These are phyloP conservation scores for Erucastrum elatum DNA, from an alignment of 345 rosid genomes.

Conservation along the genomic window DNA sequence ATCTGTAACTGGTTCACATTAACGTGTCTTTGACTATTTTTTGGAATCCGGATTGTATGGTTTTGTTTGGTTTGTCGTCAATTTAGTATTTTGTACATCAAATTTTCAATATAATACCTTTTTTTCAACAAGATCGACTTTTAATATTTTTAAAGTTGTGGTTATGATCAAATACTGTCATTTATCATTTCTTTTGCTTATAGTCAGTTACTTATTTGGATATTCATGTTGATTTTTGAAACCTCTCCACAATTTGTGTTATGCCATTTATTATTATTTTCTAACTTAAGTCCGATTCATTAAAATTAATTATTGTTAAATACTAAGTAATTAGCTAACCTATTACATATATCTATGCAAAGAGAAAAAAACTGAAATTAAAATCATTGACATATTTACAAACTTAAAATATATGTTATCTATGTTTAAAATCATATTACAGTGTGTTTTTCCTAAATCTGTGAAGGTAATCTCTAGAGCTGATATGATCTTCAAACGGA, in stretches of 20 bases:
- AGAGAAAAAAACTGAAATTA: background rate
- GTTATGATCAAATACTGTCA: background rate
- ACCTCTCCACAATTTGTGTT: background rate
- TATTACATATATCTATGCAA: background rate
- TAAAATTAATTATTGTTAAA: background rate
- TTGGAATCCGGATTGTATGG: background rate
- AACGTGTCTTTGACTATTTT: background rate
- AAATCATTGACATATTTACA: background rate
- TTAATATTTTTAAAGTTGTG: background rate
- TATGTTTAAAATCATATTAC: too few species aligned
- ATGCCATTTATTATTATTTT: background rate
- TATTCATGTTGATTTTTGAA: background rate
- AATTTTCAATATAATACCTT: background rate
- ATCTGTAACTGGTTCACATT: slow-evolving; percentile 12
- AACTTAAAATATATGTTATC: background rate
- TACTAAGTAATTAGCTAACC: background rate
- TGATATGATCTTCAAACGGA: background rate
- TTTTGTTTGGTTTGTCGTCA: background rate
- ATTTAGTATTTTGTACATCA: background rate
- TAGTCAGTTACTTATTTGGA: background rate
- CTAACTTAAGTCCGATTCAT: background rate
- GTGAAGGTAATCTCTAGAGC: background rate
- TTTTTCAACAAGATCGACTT: background rate
- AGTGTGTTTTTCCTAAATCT: too few species aligned
- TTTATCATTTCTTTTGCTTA: background rate